phyloP scores from a whole-genome alignment of 305 asterid species.

The Caryopteris hybrid region DNA sequence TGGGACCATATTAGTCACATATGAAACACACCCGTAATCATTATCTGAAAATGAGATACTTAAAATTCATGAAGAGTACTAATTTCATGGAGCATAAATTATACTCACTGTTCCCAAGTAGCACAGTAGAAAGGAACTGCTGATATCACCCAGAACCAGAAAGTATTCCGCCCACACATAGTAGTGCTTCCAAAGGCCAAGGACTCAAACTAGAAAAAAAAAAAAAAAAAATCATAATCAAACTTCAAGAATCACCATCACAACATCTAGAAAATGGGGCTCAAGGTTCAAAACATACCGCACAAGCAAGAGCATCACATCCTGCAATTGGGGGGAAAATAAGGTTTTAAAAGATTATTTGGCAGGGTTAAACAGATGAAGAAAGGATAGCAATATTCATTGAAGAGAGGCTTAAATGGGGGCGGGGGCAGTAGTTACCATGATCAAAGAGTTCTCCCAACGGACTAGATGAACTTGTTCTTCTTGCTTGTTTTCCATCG shows the following conservation, averaged over 20 bases:
- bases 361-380: constrained; percentile 1
- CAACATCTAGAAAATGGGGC: constrained; percentile 1
- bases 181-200: constrained; percentile 72
- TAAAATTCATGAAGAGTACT: not conserved
- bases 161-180: constrained; percentile 72
- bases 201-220: constrained; percentile 59
- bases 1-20: not conserved
- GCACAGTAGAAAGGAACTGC: constrained; percentile 83
- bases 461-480: constrained; percentile 95
- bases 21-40: constrained; percentile 6
- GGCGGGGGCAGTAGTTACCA: constrained; percentile 26
- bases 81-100: not conserved
- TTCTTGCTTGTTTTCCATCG: constrained; percentile 96
- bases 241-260: constrained; percentile 12
- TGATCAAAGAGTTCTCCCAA: constrained; percentile 96
- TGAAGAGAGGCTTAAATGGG: not conserved
- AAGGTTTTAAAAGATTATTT: constrained; percentile 17
- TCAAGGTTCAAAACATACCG: constrained; percentile 52
- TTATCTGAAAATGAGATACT: not conserved
- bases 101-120: constrained; percentile 78
- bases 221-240: constrained; percentile 15
- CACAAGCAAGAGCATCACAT: constrained; percentile 97
- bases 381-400: not conserved
- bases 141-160: constrained; percentile 93
- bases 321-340: constrained; percentile 44